Conservation (phyloP, 164 flowering plant genomes). For the Saururus chinensis region DNA sequence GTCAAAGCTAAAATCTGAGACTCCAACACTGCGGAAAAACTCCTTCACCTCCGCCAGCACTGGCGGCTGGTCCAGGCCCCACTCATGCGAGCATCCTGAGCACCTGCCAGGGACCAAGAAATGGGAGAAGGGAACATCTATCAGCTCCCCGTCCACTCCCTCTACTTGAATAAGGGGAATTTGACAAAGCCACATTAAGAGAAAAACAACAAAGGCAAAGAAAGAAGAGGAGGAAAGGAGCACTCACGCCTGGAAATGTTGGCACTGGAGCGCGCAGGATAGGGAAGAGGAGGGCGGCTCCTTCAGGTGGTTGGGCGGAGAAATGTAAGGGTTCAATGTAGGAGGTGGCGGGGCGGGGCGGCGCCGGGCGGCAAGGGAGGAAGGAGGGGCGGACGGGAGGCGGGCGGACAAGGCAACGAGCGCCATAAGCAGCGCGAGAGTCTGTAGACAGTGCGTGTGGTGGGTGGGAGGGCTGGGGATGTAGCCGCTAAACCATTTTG, state of each 20-base stretch:
- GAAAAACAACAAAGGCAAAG: not conserved
- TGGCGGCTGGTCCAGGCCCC: slow-evolving; percentile 60
- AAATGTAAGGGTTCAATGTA: slow-evolving; percentile 13
- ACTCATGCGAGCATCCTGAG: slow-evolving; percentile 81
- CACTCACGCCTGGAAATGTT: slow-evolving; percentile 72
- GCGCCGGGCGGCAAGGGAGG: slow-evolving; percentile 1
- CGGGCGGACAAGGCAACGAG: not conserved
- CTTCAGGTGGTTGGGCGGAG: not conserved
- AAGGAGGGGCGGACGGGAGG: not conserved
- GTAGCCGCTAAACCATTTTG: no score
- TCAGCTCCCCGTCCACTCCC: no score
- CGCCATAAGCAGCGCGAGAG: no score
- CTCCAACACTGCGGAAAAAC: slow-evolving; percentile 51
- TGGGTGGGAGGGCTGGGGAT: no score
- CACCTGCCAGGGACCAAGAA: slow-evolving; percentile 21
- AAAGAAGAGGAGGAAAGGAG: slow-evolving; percentile 1
- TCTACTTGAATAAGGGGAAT: no score
- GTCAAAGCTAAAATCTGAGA: slow-evolving; percentile 56
- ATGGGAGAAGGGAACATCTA: not conserved
- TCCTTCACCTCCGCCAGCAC: slow-evolving; percentile 47
- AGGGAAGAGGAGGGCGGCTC: slow-evolving; percentile 11
- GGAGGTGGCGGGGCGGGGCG: slow-evolving; percentile 10
- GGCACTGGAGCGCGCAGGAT: slow-evolving; percentile 66
- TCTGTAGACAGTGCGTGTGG: no score
- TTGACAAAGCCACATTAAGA: no score